Conservation (phyloP, 352 stramenopile species). For the Phytophthora macrochlamydospora region DNA sequence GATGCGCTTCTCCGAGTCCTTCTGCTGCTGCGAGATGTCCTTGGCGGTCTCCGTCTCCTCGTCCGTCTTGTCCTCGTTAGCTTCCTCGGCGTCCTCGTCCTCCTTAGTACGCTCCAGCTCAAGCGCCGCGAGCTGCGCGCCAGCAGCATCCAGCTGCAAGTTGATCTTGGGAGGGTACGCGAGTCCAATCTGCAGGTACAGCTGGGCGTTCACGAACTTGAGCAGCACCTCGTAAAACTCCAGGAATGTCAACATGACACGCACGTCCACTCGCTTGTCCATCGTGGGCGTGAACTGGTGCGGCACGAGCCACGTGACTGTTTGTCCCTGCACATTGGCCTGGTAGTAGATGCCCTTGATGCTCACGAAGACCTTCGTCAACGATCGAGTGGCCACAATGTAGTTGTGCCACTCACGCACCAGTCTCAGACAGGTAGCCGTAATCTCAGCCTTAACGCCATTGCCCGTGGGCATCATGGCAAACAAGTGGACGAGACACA, state of each 20-base stretch:
- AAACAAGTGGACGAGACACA: conserved; percentile 98
- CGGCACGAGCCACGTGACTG: conserved; percentile 98
- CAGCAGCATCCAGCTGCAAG: conserved; percentile 76
- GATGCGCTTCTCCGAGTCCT: conserved; percentile 89
- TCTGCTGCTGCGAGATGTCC: conserved; percentile 75
- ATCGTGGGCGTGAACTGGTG: conserved; percentile 98
- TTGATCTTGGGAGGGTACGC: conserved; percentile 95
- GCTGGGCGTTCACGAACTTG: conserved; percentile 98
- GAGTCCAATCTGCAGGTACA: conserved; percentile 96
- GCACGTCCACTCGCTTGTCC: conserved; percentile 98
- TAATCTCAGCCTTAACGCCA: conserved; percentile 87
- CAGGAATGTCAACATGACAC: conserved; percentile 99
- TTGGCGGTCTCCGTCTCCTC: conserved; percentile 34
- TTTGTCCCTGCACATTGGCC: conserved; percentile 91
- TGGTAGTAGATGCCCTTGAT: conserved; percentile 99
- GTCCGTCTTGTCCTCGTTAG: conserved; percentile 30
- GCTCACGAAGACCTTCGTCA: conserved; percentile 99
- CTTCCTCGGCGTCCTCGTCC: conserved; percentile 35
- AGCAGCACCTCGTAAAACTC: conserved; percentile 99
- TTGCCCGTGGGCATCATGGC: conserved; percentile 93
- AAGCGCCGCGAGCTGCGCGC: conserved; percentile 69
- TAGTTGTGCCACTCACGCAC: conserved; percentile 97
- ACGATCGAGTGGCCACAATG: conserved; percentile 85
- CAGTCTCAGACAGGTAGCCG: conserved; percentile 92
- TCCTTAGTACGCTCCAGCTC: conserved; percentile 67